Base-by-base conservation (phyloP, 108 stramenopile species). In the Parietichytrium sp. region DNA sequence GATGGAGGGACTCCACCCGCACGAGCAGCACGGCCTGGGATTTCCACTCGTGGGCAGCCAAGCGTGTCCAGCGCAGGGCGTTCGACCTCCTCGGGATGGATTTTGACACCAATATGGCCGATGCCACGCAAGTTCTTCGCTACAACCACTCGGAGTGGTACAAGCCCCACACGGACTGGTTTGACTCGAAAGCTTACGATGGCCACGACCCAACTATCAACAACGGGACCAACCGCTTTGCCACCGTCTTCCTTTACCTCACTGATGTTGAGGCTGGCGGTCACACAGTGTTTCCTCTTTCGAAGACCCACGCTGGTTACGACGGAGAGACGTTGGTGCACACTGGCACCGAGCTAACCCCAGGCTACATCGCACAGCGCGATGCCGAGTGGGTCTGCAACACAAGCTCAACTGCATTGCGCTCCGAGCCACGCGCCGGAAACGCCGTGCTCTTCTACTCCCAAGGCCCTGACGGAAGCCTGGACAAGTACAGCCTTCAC, bases 181-280 rank as follows among this genome's bases (percentile, higher is more conserved):
- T 96, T 53, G 92, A 91, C 49, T 47, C 36, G 36, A 27, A 42
- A 0, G 85, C 87, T 4, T 79, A 51, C 36, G 49, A 85, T 20
- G 88, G 87, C 80, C 80, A 89, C 7, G 52, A 88, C 29, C 33
- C 79, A 30, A 49, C 42, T 6, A 49, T 31, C 48, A 3, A 49
- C 20, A 84, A 84, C 6, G 92, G 92, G 88, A 93, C 93, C 2
- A 97, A 97, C 87, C 86, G 96, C 27, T 96, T 94, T 87, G 96
- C 97, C 4, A 98, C 97, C 10, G 93, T 98, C 54, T 85, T 98
- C 54, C 72, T 98, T 52, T 98, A 98, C 89, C 94, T 98, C 89
- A 91, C 85, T 29, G 97, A 97, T 86, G 84, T 98, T 16, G 89
- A 83, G 29, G 94, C 90, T 61, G 97, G 97, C 48, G 97, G 97